A percentile compares a stretch with the other conserved stretches of the same genome.
Evolutionary conservation across 2,329 filamentous ascomycete species (phyloP).

Genomic region (Pseudogymnoascus sp.): DNA sequence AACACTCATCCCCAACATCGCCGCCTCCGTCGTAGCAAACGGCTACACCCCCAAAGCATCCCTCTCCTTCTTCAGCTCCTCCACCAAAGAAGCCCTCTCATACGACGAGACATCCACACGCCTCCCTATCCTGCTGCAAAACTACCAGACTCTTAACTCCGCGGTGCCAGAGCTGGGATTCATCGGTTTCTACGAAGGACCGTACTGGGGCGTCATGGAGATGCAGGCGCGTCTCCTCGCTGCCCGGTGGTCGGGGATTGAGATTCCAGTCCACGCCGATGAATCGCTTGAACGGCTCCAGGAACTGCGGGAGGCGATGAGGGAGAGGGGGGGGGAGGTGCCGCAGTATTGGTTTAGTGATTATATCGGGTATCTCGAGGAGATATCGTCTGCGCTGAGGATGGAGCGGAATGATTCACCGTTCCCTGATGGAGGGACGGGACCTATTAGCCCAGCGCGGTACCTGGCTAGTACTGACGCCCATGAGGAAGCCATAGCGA

Average conservation of each 20-base stretch:
- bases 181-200: conserved; percentile 74
- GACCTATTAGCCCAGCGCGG: conserved; percentile 34
- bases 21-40: conserved; percentile 64
- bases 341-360: conserved; percentile 25
- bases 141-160: conserved; percentile 55
- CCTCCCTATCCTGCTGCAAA: conserved; percentile 57
- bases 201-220: conserved; percentile 82
- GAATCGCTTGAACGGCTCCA: conserved; percentile 13
- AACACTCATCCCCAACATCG: conserved; percentile 43
- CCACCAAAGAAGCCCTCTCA: conserved; percentile 48
- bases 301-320: neutral
- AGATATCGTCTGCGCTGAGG: conserved; percentile 38
- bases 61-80: conserved; percentile 53
- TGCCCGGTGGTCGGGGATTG: conserved; percentile 42
- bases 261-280: conserved; percentile 16
- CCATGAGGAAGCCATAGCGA: conserved; percentile 34
- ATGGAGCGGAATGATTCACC: conserved; percentile 39
- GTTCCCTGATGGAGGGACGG: conserved; percentile 28
- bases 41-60: conserved; percentile 61
- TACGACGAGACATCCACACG: conserved; percentile 39
- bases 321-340: neutral
- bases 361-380: conserved; percentile 22
- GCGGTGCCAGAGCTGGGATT: conserved; percentile 61
- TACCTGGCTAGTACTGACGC: conserved; percentile 38
- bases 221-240: conserved; percentile 70